These are phyloP conservation scores for Marchantia polymorpha DNA, from an alignment of 225 moss, liverwort and hornwort genomes.

Conservation along the genomic window DNA sequence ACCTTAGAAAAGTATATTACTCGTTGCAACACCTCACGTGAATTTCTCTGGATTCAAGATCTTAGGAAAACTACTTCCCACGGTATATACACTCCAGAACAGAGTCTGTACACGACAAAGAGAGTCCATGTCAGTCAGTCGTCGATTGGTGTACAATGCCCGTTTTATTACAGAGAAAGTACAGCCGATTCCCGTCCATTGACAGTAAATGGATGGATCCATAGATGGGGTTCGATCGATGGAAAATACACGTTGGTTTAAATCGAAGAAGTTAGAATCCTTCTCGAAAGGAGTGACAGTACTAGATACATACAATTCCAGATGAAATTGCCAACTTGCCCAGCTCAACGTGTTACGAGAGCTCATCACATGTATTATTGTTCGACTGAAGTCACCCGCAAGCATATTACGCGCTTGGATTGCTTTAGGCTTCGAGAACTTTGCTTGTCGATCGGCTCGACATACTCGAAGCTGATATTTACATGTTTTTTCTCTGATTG, in stretches of 20 bases:
- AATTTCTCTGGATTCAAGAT: too few relatives aligned
- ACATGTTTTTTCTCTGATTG: constrained; percentile 11
- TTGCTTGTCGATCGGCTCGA: neutral
- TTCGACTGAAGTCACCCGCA: neutral
- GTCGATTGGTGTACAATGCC: neutral
- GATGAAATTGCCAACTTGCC: neutral
- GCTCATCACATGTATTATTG: neutral
- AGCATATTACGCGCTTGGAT: neutral
- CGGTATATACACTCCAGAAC: too few relatives aligned
- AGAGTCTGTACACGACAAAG: too few relatives aligned
- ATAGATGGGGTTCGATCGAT: neutral
- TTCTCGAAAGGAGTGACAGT: neutral
- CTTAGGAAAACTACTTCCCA: too few relatives aligned
- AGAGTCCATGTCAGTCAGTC: too few relatives aligned
- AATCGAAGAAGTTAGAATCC: neutral
- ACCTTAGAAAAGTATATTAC: too few relatives aligned
- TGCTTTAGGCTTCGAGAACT: neutral
- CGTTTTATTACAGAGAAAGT: neutral
- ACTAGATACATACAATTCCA: neutral
- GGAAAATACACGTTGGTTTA: neutral
- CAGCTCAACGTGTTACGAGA: neutral
- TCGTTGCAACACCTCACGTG: too few relatives aligned
- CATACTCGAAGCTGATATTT: constrained; percentile 7
- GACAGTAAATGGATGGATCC: neutral
- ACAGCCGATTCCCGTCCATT: neutral